Evolutionary conservation across 768 basidiomycete species (phyloP).

Genomic region (Mycena belliarum): DNA sequence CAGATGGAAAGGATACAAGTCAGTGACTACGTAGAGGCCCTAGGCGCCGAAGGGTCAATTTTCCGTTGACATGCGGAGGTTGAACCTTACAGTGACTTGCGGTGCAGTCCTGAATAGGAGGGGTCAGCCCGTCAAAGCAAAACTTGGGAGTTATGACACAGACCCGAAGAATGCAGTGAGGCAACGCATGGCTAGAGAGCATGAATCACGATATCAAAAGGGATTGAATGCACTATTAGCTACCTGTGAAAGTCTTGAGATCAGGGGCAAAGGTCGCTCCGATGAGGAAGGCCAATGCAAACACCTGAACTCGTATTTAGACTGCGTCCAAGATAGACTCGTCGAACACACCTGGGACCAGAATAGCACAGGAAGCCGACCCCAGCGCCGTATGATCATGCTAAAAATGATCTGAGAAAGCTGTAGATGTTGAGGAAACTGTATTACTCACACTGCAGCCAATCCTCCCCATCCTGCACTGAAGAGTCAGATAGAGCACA

Average conservation of each 20-base stretch:
- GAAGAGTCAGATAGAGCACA: background rate
- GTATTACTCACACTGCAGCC: slow-evolving; percentile 4
- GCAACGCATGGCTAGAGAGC: slow-evolving; percentile 52
- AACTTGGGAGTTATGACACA: slow-evolving; percentile 14
- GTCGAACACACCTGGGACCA: slow-evolving; percentile 59
- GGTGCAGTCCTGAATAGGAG: slow-evolving; percentile 50
- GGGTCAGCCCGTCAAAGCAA: too few species aligned
- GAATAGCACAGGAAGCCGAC: slow-evolving; percentile 67
- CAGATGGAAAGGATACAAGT: slow-evolving; percentile 68
- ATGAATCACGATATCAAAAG: background rate
- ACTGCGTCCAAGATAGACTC: background rate
- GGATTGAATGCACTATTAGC: background rate
- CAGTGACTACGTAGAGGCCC: slow-evolving; percentile 63
- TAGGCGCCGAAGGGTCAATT: slow-evolving; percentile 20
- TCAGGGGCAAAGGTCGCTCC: slow-evolving; percentile 61
- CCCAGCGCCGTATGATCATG: slow-evolving; percentile 62
- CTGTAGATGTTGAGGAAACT: background rate
- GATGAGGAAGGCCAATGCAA: slow-evolving; percentile 59
- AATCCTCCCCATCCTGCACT: slow-evolving; percentile 13
- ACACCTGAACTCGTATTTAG: slow-evolving; percentile 35
- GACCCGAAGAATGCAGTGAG: slow-evolving; percentile 59
- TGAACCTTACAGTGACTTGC: slow-evolving; percentile 53
- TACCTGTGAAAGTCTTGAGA: slow-evolving; percentile 57
- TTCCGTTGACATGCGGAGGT: background rate
- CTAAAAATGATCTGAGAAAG: slow-evolving; percentile 49